phyloP scores from a whole-genome alignment of 2,329 filamentous ascomycete genomes.

The Blastomyces gilchristii region DNA sequence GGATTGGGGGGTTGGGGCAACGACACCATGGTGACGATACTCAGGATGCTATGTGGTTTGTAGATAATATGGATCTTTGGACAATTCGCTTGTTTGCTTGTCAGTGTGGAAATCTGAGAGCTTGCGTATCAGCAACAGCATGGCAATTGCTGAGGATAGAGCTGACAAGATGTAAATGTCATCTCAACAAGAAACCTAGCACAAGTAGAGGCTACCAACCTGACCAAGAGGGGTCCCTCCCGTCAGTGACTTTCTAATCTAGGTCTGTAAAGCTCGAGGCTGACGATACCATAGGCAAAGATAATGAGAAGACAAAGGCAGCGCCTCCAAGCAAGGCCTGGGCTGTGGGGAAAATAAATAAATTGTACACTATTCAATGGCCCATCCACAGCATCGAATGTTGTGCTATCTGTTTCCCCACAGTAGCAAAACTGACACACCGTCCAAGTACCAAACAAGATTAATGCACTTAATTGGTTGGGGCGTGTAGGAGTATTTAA shows the following conservation, averaged over 20 bases:
- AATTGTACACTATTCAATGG: not conserved
- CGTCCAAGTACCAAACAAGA: not conserved
- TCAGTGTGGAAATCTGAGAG: not conserved
- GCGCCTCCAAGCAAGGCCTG: not conserved
- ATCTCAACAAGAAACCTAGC: not conserved
- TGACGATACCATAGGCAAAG: not conserved
- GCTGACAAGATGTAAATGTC: not conserved
- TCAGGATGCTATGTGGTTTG: not conserved
- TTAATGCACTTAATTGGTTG: not conserved
- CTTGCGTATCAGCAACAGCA: not conserved
- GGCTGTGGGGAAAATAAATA: not conserved
- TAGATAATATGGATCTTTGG: not conserved
- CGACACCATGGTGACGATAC: not conserved
- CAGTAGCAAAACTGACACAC: not conserved
- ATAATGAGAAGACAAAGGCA: not conserved
- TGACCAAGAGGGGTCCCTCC: not conserved
- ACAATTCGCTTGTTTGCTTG: not conserved
- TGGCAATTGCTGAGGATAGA: not conserved
- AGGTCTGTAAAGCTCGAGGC: not conserved
- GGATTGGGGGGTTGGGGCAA: slow-evolving; percentile 3
- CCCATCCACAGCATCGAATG: not conserved
- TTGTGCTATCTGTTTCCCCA: not conserved
- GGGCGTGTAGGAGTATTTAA: not conserved
- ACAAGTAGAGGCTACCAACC: not conserved
- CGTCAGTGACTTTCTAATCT: slow-evolving; percentile 1